These are phyloP conservation scores for Cladobotryum protrusum DNA, from an alignment of 2,329 filamentous ascomycete species.

Conservation along the genomic window DNA sequence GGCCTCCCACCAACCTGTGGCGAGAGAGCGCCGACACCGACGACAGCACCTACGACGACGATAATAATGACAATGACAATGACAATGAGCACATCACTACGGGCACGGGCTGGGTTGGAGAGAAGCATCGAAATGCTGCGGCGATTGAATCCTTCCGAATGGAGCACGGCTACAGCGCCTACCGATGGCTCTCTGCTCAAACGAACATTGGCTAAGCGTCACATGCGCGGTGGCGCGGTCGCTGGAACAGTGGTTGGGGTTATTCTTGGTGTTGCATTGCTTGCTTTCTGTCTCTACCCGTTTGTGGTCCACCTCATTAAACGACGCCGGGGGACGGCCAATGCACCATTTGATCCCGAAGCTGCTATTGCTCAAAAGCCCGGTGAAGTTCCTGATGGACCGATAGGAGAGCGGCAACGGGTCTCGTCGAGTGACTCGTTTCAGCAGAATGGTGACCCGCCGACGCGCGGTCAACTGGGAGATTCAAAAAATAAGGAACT, in stretches of 20 bases:
- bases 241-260: slow-evolving; percentile 33
- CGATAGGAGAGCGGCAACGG: slow-evolving; percentile 22
- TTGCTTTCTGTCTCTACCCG: slow-evolving; percentile 34
- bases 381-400: slow-evolving; percentile 9
- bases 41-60: not conserved
- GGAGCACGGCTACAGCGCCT: not conserved
- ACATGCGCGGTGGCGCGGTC: slow-evolving; percentile 29
- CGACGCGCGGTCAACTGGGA: slow-evolving; percentile 20
- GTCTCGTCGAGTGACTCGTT: slow-evolving; percentile 33
- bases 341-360: slow-evolving; percentile 25
- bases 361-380: slow-evolving; percentile 18
- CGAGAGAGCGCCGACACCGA: not conserved
- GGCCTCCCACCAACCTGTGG: slow-evolving; percentile 8
- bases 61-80: not conserved
- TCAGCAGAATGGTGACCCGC: slow-evolving; percentile 23
- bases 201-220: slow-evolving; percentile 18
- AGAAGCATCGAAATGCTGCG: slow-evolving; percentile 15
- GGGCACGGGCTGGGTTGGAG: slow-evolving; percentile 2
- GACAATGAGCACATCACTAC: slow-evolving; percentile 1
- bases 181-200: not conserved
- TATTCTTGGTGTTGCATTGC: slow-evolving; percentile 26
- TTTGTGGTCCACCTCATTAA: slow-evolving; percentile 30
- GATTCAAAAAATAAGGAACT: slow-evolving; percentile 20
- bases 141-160: not conserved
- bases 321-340: slow-evolving; percentile 19